Evolutionary conservation across 345 rosid species (phyloP).

Genomic region (Passiflora organensis): DNA sequence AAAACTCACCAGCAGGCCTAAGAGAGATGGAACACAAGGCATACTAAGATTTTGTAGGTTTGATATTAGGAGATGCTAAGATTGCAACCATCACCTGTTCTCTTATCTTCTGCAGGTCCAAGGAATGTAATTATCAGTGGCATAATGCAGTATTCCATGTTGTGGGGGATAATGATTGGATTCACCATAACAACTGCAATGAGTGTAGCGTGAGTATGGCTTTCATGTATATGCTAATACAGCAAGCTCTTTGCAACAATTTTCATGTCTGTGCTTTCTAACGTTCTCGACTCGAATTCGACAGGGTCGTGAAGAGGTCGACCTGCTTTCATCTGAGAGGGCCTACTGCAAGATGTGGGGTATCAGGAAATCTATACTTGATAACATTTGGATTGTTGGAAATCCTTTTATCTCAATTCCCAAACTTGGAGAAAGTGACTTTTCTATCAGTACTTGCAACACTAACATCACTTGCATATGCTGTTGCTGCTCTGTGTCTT

Average conservation of each 20-base stretch:
- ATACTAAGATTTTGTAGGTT: no score
- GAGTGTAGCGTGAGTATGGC: constrained; percentile 42
- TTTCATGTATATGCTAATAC: no score
- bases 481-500: constrained; percentile 4
- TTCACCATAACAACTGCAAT: constrained; percentile 40
- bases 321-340: constrained; percentile 17
- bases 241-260: no score
- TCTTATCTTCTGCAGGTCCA: not conserved
- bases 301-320: constrained; percentile 21
- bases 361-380: constrained; percentile 16
- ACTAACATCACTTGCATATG: constrained; percentile 16
- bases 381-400: constrained; percentile 19
- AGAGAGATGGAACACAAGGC: not conserved
- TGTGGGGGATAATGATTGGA: constrained; percentile 39
- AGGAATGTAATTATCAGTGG: constrained; percentile 23
- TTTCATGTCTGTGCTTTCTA: not conserved
- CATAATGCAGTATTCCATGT: constrained; percentile 29
- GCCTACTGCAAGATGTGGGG: constrained; percentile 11
- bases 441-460: constrained; percentile 12
- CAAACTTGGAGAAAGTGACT: constrained; percentile 24
- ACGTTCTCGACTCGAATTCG: not conserved
- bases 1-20: no score
- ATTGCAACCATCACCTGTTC: no score
- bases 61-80: no score
- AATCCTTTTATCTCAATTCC: constrained; percentile 41